phyloP scores from a whole-genome alignment of 2,329 filamentous ascomycete species.

The Chaetomium sp. region DNA sequence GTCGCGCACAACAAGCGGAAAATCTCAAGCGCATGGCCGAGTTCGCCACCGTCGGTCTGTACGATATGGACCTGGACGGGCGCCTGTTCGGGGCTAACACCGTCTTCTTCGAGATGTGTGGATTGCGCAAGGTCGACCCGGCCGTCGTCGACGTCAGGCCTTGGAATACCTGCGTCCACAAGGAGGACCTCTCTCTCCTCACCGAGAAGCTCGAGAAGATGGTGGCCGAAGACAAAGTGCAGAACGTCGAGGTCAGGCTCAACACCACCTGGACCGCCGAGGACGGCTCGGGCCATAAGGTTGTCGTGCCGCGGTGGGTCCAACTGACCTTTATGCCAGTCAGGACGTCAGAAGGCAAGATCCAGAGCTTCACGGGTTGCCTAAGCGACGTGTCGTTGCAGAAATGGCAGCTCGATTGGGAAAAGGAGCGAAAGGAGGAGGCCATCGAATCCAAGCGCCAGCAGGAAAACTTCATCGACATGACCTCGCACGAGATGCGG shows the following conservation, averaged over 20 bases:
- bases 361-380: slow-evolving; percentile 54
- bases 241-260: slow-evolving; percentile 53
- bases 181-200: slow-evolving; percentile 49
- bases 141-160: slow-evolving; percentile 45
- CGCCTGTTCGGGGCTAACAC: slow-evolving; percentile 55
- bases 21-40: slow-evolving; percentile 58
- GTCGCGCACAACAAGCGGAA: slow-evolving; percentile 54
- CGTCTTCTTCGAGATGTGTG: slow-evolving; percentile 56
- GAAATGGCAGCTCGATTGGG: slow-evolving; percentile 55
- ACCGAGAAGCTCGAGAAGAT: slow-evolving; percentile 46
- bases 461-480: slow-evolving; percentile 82
- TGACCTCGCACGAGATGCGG: slow-evolving; percentile 71
- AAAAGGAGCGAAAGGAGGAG: slow-evolving; percentile 54
- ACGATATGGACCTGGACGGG: slow-evolving; percentile 55
- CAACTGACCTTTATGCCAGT: slow-evolving; percentile 55
- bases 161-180: slow-evolving; percentile 49
- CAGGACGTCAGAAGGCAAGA: slow-evolving; percentile 48
- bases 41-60: slow-evolving; percentile 58
- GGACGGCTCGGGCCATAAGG: slow-evolving; percentile 48
- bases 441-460: slow-evolving; percentile 64
- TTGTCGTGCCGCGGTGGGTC: slow-evolving; percentile 52
- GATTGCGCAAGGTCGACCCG: slow-evolving; percentile 49
- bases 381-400: slow-evolving; percentile 53
- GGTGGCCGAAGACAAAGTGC: slow-evolving; percentile 45
- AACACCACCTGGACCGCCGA: slow-evolving; percentile 51